Conservation (phyloP, 805 yeast species). For the Wickerhamiella kurtzmanii region DNA sequence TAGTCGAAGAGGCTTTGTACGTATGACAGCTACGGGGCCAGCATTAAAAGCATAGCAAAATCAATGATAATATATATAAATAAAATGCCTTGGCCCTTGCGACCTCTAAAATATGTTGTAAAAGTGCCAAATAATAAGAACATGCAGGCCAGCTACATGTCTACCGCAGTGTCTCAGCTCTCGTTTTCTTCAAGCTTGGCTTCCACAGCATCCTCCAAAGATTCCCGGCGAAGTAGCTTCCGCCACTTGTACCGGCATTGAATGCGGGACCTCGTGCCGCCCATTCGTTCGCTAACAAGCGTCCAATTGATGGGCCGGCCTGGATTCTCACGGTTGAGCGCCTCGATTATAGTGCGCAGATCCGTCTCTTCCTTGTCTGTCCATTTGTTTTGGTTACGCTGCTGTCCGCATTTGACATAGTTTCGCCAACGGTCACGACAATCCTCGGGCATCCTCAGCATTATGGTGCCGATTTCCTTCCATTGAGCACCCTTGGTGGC, state of each 20-base stretch:
- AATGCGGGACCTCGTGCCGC: constrained; percentile 76
- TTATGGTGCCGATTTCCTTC: constrained; percentile 65
- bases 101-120: no score
- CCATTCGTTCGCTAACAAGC: constrained; percentile 74
- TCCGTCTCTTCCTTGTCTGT: constrained; percentile 52
- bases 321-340: constrained; percentile 27
- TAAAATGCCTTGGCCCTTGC: no score
- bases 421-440: constrained; percentile 95
- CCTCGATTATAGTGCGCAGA: constrained; percentile 41
- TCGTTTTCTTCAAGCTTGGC: no score
- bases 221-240: constrained; percentile 32
- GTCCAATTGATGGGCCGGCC: constrained; percentile 67
- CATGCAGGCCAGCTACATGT: no score
- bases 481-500: constrained; percentile 66
- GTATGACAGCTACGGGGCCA: no score
- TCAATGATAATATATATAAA: no score
- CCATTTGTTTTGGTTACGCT: constrained; percentile 73
- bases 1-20: no score
- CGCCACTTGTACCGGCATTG: constrained; percentile 96
- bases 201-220: neutral
- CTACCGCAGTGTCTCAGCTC: no score
- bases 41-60: no score
- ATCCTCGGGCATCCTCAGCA: constrained; percentile 96
- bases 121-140: no score
- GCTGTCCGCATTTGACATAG: constrained; percentile 79